Evolutionary conservation across 805 yeast genomes (phyloP).

Genomic region (Suhomyces kilbournensis): DNA sequence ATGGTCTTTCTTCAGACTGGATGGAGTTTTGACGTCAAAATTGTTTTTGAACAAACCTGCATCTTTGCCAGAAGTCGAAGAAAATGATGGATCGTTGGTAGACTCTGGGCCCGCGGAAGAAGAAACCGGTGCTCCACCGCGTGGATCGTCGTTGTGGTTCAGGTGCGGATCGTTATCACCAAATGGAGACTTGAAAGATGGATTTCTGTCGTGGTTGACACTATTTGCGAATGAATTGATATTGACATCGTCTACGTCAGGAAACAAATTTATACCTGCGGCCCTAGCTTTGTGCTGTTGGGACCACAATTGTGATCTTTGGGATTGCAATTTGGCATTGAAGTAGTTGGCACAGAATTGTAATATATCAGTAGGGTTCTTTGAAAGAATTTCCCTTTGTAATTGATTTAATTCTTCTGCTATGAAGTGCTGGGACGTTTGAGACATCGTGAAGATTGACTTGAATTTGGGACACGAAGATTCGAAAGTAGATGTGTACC

Average conservation of each 20-base stretch:
- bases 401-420: constrained; percentile 59
- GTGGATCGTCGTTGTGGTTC: constrained; percentile 24
- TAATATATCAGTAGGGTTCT: constrained; percentile 64
- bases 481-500: too few relatives aligned
- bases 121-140: constrained; percentile 4
- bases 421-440: constrained; percentile 9
- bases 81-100: constrained; percentile 8
- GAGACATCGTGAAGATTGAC: constrained; percentile 10
- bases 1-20: constrained; percentile 5
- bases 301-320: constrained; percentile 52
- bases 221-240: constrained; percentile 29
- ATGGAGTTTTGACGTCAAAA: constrained; percentile 13
- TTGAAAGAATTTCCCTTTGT: constrained; percentile 49
- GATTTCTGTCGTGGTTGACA: constrained; percentile 34
- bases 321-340: constrained; percentile 57
- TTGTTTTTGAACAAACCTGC: constrained; percentile 13
- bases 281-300: constrained; percentile 47
- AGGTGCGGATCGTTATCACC: constrained; percentile 64
- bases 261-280: constrained; percentile 49
- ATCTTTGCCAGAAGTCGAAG: constrained; percentile 6
- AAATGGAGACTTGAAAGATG: constrained; percentile 60
- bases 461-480: not conserved
- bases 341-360: constrained; percentile 78
- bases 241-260: constrained; percentile 34
- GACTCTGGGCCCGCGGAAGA: constrained; percentile 1